phyloP scores from a whole-genome alignment of 1,139 yeast genomes.

The Zygoascus sp. region DNA sequence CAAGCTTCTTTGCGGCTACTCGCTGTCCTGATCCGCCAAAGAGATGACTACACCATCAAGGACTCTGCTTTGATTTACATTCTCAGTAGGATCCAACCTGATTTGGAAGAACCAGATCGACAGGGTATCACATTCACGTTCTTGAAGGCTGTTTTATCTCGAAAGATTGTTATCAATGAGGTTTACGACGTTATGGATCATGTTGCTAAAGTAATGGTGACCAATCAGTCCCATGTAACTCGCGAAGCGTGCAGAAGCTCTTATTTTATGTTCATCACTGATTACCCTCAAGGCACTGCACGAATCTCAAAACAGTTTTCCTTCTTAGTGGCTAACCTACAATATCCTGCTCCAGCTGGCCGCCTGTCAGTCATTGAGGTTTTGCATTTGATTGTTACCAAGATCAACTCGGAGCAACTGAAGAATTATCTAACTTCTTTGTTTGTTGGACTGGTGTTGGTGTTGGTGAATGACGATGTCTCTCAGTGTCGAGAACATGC shows the following conservation, averaged over 20 bases:
- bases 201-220: conserved; percentile 81
- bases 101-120: conserved; percentile 81
- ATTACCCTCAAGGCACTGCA: conserved; percentile 89
- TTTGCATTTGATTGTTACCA: conserved; percentile 62
- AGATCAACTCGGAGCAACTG: conserved; percentile 58
- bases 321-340: conserved; percentile 74
- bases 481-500: conserved; percentile 88
- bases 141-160: conserved; percentile 66
- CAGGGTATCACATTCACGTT: conserved; percentile 88
- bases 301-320: conserved; percentile 79
- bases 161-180: conserved; percentile 77
- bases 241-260: conserved; percentile 83
- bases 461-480: conserved; percentile 72
- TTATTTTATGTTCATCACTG: conserved; percentile 83
- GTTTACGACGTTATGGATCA: conserved; percentile 84
- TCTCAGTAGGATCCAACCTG: conserved; percentile 75
- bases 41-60: conserved; percentile 59
- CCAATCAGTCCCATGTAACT: conserved; percentile 78
- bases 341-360: conserved; percentile 83
- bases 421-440: conserved; percentile 66
- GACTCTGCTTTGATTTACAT: conserved; percentile 72
- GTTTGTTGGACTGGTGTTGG: conserved; percentile 76
- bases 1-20: conserved; percentile 75
- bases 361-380: conserved; percentile 89
- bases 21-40: conserved; percentile 67